Base-by-base conservation (phyloP, 306 rosid species). In the Echinosophora koreensis region DNA sequence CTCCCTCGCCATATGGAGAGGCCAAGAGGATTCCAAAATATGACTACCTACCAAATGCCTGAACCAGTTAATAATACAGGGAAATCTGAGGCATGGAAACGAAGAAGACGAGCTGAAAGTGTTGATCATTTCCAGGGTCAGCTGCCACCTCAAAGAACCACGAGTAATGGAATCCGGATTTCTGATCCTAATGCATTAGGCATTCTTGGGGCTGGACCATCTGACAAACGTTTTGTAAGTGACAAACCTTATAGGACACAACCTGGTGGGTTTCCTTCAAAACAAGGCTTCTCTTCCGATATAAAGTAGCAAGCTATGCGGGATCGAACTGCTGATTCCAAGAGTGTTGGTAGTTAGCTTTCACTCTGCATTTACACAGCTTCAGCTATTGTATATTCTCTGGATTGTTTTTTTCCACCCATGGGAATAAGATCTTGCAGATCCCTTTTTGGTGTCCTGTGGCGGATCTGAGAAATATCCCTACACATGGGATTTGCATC, bases 121-220 rank as follows among this genome's bases (percentile, higher is more conserved):
- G 99, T 89, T 46, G 82, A 65, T 77, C 89, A 90, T 75, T 73
- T 89, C 81, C 96, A 83, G 79, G 86, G 80, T 67, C 96, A 82
- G 75, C 84, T 74, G 4, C 89, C 85, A 44, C 79, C 97, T 81
- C 89, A 87, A 78, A 90, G 92, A 84, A 68, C 87, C 13, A 9
- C 47, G 72, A 83, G 69, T 71, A 92, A 86, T 79, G 97, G 90
- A 54, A 35, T 77, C 66, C 88, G 86, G 44, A 39, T 78, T 55
- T 16, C 91, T 9, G 97, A 96, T 77, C 97, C 97, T 51, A 93
- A 76, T 71, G 84, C 97, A 6, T 74, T 89, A 62, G 99, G 99
- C 67, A 96, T 96, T 85, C 96, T 96, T 78, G 99, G 99, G 71
- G 99, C 99, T 56, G 96, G 96, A 49, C 99, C 99, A 9, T 87